Conservation (phyloP, 805 yeast genomes). For the Komagataella ulmi region DNA sequence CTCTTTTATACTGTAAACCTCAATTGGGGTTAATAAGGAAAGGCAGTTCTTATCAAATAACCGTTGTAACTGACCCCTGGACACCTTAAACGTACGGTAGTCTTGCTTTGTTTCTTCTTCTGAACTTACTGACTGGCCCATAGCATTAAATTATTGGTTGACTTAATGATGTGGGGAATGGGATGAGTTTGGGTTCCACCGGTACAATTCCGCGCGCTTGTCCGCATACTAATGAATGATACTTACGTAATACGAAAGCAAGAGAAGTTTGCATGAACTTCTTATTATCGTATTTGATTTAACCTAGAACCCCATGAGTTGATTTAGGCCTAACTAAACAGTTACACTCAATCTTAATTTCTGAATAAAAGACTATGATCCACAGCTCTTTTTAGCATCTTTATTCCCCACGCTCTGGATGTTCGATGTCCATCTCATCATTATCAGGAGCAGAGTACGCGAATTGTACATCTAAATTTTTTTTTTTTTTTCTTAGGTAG, state of each 20-base stretch:
- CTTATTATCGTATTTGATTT: neutral
- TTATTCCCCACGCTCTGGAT: neutral
- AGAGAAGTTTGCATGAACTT: neutral
- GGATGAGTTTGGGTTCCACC: neutral
- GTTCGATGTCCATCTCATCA: neutral
- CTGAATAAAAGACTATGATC: no score
- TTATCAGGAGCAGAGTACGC: neutral
- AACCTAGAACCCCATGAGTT: no score
- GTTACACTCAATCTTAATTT: no score
- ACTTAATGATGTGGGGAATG: conserved; percentile 1
- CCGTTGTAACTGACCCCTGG: conserved; percentile 8
- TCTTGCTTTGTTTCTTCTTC: conserved; percentile 2
- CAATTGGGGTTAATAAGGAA: conserved; percentile 11
- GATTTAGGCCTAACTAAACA: no score
- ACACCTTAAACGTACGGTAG: conserved; percentile 4
- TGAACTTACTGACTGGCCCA: conserved; percentile 12
- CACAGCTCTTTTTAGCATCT: no score
- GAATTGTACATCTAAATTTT: neutral
- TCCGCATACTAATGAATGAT: neutral
- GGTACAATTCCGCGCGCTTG: neutral
- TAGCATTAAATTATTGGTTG: conserved; percentile 1
- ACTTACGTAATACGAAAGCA: neutral
- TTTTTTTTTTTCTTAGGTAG: neutral
- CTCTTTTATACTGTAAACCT: conserved; percentile 4
- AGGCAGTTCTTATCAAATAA: conserved; percentile 8